Base-by-base conservation (phyloP, 2,329 filamentous ascomycete genomes). In the Eurotiales sp. region DNA sequence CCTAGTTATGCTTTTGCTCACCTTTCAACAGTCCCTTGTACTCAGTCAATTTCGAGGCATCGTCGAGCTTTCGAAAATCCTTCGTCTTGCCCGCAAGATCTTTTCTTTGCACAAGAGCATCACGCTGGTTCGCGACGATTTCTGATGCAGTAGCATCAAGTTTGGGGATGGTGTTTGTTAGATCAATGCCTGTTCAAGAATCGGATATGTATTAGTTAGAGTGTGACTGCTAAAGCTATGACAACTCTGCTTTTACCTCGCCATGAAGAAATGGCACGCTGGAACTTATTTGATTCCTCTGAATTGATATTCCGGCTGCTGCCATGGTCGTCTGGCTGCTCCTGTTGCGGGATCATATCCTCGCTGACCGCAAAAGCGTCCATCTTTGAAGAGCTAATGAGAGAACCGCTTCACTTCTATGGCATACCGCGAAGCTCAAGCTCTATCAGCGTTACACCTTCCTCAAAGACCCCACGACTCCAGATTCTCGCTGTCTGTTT, bases 51-150 rank as follows among this genome's bases (percentile, higher is more conserved):
- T 97, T 99, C 51, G 82, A 83, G 10, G 86, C 76, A 76, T 99
- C 90, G 61, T 97, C 92, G 10, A 95, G 80, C 69, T 96, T 97
- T 55, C 91, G 81, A 61, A 97, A 99, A 63, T 97, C 92, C 65
- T 99, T 99, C 1, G 93, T 99, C 78, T 96, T 97, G 66, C 96
- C 91, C n/a, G 95, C 93, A 17, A 99, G 77, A 55, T 99, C 95
- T 67, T 99, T 99, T 48, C 93, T 82, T 68, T 99, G 92, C 0
- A 96, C 86, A 4, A 96, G 87, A n/a, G 92, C 89, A 70, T 97
- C 93, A 61, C 91, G 83, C 67, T 99, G 95, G 67, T 95, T 90
- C 43, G 87, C 77, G 47, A 97, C 90, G 56, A 99, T 90, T 63
- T 97, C 93, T 10, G 91, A 92, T n/a, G 93, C 93, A 3, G 90